Evolutionary conservation across 116 monocot genomes (phyloP).

Genomic region (Phalaenopsis hybrid): DNA sequence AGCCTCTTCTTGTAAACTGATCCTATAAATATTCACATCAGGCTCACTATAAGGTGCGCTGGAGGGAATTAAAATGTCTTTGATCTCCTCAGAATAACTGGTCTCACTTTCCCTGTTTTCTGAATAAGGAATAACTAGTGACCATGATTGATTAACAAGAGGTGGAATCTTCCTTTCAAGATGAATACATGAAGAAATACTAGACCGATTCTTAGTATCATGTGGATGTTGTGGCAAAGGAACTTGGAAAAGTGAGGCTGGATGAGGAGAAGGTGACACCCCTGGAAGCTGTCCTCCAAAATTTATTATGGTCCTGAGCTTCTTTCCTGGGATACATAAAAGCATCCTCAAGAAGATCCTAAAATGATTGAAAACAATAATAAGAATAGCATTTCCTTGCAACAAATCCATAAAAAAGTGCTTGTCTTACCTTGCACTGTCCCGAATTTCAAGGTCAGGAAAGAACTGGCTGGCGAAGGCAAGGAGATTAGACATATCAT

Average conservation of each 20-base stretch:
- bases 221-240: slow-evolving; percentile 38
- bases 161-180: slow-evolving; percentile 51
- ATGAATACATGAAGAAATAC: slow-evolving; percentile 57
- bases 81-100: slow-evolving; percentile 26
- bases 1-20: slow-evolving; percentile 33
- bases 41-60: slow-evolving; percentile 10
- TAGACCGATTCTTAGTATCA: slow-evolving; percentile 34
- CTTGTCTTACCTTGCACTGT: slow-evolving; percentile 70
- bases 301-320: slow-evolving; percentile 52
- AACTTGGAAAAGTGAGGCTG: slow-evolving; percentile 50
- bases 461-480: slow-evolving; percentile 63
- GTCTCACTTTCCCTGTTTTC: slow-evolving; percentile 18
- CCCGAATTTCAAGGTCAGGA: slow-evolving; percentile 89
- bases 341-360: slow-evolving; percentile 89
- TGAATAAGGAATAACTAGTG: slow-evolving; percentile 44
- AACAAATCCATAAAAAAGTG: neutral
- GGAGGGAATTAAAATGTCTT: slow-evolving; percentile 18
- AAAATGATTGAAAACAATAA: slow-evolving; percentile 8
- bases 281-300: slow-evolving; percentile 45
- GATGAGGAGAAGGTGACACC: slow-evolving; percentile 46
- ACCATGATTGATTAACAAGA: slow-evolving; percentile 89
- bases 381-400: neutral
- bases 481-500: slow-evolving; percentile 51
- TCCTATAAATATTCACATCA: slow-evolving; percentile 21
- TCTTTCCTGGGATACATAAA: slow-evolving; percentile 76